phyloP scores from a whole-genome alignment of 805 yeast genomes.

The Yarrowia hollandica region DNA sequence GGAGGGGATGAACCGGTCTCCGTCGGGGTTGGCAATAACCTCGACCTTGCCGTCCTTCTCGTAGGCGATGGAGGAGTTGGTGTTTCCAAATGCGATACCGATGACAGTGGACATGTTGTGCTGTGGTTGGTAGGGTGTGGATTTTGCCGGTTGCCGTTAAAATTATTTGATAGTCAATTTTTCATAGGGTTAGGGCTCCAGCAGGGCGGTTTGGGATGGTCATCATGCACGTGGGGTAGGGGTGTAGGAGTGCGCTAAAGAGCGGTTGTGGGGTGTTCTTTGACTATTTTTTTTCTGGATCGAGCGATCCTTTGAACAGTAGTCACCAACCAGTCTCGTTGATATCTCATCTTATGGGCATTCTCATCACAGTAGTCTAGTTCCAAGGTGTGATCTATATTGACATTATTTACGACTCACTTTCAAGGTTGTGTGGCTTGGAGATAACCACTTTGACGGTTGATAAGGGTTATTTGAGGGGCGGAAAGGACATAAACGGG shows the following conservation, averaged over 20 bases:
- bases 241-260: too few relatives aligned
- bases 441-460: too few relatives aligned
- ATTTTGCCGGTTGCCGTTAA: neutral
- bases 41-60: slow-evolving; percentile 89
- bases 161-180: slow-evolving; percentile 18
- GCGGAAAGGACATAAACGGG: too few relatives aligned
- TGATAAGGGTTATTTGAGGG: too few relatives aligned
- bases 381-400: slow-evolving; percentile 4
- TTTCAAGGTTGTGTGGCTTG: slow-evolving; percentile 6
- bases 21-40: slow-evolving; percentile 98
- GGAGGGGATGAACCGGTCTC: slow-evolving; percentile 96
- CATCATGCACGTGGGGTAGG: slow-evolving; percentile 7
- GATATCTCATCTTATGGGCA: too few relatives aligned
- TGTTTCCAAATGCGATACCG: slow-evolving; percentile 96
- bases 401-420: too few relatives aligned
- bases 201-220: slow-evolving; percentile 3
- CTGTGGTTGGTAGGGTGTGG: neutral
- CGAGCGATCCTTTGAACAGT: too few relatives aligned
- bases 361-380: too few relatives aligned
- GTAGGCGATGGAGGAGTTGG: slow-evolving; percentile 90
- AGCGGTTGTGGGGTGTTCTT: too few relatives aligned
- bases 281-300: too few relatives aligned
- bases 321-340: too few relatives aligned
- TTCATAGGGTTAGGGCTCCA: slow-evolving; percentile 20
- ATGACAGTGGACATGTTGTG: slow-evolving; percentile 52